Evolutionary conservation across 495 filamentous ascomycete genomes (phyloP).

Genomic region (Echria macrotheca): DNA sequence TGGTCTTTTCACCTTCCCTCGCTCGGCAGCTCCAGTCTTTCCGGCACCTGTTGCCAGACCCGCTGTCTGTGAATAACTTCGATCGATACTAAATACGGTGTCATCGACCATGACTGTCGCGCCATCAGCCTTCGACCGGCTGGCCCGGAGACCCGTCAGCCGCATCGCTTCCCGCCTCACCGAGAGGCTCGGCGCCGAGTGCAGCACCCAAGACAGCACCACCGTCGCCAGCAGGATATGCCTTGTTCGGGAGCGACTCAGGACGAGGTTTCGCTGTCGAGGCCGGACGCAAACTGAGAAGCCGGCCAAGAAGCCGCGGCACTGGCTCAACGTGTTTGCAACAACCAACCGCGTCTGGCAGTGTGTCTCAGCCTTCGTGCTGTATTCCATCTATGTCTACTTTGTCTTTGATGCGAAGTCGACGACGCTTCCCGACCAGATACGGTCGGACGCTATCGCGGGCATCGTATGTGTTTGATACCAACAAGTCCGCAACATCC

Average conservation of each 20-base stretch:
- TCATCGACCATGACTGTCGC: not conserved
- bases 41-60: no score
- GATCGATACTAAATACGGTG: not conserved
- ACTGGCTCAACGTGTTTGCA: slow-evolving; percentile 9
- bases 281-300: no score
- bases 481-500: no score
- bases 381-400: slow-evolving; percentile 6
- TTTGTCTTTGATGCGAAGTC: slow-evolving; percentile 4
- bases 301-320: slow-evolving; percentile 48
- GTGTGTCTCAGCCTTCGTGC: slow-evolving; percentile 2
- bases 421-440: not conserved
- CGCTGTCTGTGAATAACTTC: no score
- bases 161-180: slow-evolving; percentile 50
- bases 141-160: not conserved
- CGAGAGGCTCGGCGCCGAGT: not conserved
- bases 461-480: slow-evolving; percentile 2
- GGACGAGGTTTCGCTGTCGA: no score
- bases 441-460: not conserved
- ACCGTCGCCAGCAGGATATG: no score
- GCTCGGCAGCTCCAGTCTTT: no score
- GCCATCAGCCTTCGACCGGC: not conserved
- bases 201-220: no score
- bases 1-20: no score
- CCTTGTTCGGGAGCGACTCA: no score
- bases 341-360: slow-evolving; percentile 12